Conservation (phyloP, 169 alveolate genomes). For the Perkinsus chesapeaki region DNA sequence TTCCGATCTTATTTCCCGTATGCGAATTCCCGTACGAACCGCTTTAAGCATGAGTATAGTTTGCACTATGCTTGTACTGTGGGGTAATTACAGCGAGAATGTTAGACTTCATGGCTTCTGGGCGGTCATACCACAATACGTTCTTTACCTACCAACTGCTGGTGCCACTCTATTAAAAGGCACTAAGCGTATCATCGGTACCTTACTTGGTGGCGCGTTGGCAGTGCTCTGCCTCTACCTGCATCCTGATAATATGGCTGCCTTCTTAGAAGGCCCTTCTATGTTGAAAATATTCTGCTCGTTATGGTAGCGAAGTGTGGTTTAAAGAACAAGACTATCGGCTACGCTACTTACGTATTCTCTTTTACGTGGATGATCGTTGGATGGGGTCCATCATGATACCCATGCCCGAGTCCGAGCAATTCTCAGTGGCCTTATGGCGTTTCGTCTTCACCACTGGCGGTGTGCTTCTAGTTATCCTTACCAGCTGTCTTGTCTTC, state of each 20-base stretch:
- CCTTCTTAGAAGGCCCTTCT: neutral
- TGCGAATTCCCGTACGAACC: no score
- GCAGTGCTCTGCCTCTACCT: neutral
- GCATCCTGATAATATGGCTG: neutral
- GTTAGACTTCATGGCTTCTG: neutral
- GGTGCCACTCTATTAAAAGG: neutral
- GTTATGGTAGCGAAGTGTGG: neutral
- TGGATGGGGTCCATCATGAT: neutral
- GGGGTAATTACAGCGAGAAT: neutral
- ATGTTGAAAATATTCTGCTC: neutral
- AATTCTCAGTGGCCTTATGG: neutral
- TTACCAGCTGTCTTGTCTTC: neutral
- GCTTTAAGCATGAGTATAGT: no score
- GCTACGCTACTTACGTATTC: neutral
- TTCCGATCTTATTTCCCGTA: no score
- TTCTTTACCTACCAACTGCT: neutral
- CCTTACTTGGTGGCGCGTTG: neutral
- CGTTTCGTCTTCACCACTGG: neutral
- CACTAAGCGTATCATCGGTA: neutral
- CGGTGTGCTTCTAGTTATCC: neutral
- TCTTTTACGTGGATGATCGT: neutral
- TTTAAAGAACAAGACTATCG: neutral
- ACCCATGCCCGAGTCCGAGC: neutral
- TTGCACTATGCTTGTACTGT: neutral
- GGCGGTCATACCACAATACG: neutral